These are phyloP conservation scores for Irpex sp. DNA, from an alignment of 1,284 basidiomycete species.

Conservation along the genomic window DNA sequence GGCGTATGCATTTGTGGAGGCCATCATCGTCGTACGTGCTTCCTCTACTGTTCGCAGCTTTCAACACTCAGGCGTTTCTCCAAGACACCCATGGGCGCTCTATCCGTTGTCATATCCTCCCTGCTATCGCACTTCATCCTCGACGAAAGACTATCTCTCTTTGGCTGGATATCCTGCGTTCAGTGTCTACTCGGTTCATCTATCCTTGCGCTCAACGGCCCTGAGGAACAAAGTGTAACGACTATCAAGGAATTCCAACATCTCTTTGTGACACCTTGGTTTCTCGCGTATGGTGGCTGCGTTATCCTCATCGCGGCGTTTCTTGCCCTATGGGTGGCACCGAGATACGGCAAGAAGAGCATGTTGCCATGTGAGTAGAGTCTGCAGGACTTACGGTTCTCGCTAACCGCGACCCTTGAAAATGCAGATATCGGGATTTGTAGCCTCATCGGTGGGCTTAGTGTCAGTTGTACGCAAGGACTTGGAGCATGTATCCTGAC, in stretches of 20 bases:
- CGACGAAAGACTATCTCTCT: conserved; percentile 57
- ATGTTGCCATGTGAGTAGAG: conserved; percentile 48
- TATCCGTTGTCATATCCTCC: conserved; percentile 70
- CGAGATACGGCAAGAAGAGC: conserved; percentile 57
- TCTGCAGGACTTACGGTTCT: neutral
- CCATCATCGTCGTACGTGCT: conserved; percentile 41
- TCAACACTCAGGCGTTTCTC: neutral
- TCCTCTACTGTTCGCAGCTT: conserved; percentile 19
- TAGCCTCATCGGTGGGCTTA: conserved; percentile 65
- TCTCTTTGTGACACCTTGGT: conserved; percentile 60
- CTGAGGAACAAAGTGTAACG: conserved; percentile 53
- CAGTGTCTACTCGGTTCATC: conserved; percentile 44
- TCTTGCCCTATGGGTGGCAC: conserved; percentile 44
- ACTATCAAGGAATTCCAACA: conserved; percentile 59
- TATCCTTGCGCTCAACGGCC: conserved; percentile 59
- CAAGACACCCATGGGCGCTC: conserved; percentile 60
- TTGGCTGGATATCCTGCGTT: conserved; percentile 59
- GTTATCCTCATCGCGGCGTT: conserved; percentile 33
- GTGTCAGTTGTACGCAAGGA: conserved; percentile 65
- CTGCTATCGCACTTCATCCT: conserved; percentile 69
- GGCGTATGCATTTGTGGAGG: conserved; percentile 45
- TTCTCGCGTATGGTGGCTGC: conserved; percentile 52
- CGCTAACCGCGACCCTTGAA: neutral
- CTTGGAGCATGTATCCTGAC: conserved; percentile 64
- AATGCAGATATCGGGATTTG: conserved; percentile 45